Evolutionary conservation across 2,329 filamentous ascomycete species (phyloP).

Genomic region (Beauveria pseudobassiana): DNA sequence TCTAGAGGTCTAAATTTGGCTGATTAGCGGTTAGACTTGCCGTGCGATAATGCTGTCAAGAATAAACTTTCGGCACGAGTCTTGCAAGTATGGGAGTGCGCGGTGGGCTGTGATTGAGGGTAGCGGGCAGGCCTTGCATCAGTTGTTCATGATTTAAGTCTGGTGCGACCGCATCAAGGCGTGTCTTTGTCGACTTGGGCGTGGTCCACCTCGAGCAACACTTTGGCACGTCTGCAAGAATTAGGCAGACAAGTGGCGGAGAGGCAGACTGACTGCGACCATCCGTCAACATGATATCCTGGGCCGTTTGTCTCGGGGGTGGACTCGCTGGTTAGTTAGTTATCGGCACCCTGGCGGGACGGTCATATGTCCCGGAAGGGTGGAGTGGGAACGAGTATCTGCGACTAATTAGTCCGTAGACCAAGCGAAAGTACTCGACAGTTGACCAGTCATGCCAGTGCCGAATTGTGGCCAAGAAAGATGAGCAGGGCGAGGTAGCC

Average conservation of each 20-base stretch:
- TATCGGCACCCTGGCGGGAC: neutral
- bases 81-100: neutral
- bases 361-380: constrained; percentile 1
- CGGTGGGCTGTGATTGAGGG: neutral
- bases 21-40: neutral
- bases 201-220: neutral
- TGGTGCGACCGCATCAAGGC: neutral
- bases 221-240: neutral
- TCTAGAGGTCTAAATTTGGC: neutral
- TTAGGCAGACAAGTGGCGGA: neutral
- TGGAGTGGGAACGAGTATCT: neutral
- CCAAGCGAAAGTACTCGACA: neutral
- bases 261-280: neutral
- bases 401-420: neutral
- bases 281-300: neutral
- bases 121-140: neutral
- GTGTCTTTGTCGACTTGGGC: neutral
- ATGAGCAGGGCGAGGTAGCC: neutral
- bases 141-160: neutral
- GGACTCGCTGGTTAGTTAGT: neutral
- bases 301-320: neutral
- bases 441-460: neutral
- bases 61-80: neutral
- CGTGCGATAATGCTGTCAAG: neutral
- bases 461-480: neutral